These are phyloP conservation scores for Tolypocladium amazonense DNA, from an alignment of 2,329 filamentous ascomycete species.

Conservation along the genomic window DNA sequence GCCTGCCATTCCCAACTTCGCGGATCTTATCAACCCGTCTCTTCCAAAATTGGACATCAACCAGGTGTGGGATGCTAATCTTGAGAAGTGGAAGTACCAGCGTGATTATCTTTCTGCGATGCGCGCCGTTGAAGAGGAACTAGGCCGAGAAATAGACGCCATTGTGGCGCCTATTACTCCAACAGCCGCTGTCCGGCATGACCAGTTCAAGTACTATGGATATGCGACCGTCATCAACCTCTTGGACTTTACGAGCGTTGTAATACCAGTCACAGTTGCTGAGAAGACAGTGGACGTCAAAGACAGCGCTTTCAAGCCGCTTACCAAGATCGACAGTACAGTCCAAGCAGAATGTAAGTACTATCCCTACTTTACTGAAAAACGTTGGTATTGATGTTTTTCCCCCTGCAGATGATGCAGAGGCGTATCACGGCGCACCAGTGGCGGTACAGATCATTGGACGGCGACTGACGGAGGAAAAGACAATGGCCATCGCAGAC, in stretches of 20 bases:
- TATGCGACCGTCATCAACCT: constrained; percentile 25
- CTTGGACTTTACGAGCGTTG: constrained; percentile 29
- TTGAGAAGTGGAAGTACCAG: constrained; percentile 22
- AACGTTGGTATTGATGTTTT: not conserved
- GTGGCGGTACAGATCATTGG: constrained; percentile 15
- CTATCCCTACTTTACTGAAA: not conserved
- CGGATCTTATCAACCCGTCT: constrained; percentile 6
- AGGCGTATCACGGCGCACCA: constrained; percentile 14
- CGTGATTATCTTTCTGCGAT: constrained; percentile 18
- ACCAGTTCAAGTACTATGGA: constrained; percentile 25
- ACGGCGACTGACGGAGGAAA: constrained; percentile 13
- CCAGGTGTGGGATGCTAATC: constrained; percentile 13
- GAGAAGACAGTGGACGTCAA: constrained; percentile 24
- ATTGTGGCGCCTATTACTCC: constrained; percentile 30
- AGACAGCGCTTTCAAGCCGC: constrained; percentile 7
- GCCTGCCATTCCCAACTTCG: constrained; percentile 23
- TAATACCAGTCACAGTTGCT: constrained; percentile 31
- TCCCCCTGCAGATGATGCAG: constrained; percentile 5
- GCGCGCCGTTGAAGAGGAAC: constrained; percentile 7
- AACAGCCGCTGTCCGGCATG: constrained; percentile 26
- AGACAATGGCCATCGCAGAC: constrained; percentile 20
- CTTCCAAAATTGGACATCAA: constrained; percentile 15
- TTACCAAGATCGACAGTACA: constrained; percentile 9
- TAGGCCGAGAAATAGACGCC: constrained; percentile 18
- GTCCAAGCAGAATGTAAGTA: constrained; percentile 14